Conservation (phyloP, 352 stramenopile genomes). For the Phytopythium aichiense region DNA sequence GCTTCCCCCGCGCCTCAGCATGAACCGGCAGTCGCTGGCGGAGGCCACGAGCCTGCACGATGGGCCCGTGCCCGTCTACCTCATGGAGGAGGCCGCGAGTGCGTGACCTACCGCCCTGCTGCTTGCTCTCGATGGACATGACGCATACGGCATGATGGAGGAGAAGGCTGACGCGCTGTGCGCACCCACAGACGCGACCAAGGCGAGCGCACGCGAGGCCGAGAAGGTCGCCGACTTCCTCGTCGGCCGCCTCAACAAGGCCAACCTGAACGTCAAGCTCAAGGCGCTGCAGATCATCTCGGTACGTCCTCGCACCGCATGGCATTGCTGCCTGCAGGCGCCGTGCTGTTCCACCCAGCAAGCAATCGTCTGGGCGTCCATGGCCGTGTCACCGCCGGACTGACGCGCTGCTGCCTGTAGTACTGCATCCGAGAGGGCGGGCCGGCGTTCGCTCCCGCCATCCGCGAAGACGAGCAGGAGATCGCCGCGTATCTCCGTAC, state of each 20-base stretch:
- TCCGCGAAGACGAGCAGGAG: conserved; percentile 71
- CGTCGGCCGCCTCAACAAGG: conserved; percentile 69
- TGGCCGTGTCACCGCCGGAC: not conserved
- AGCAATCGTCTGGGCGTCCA: not conserved
- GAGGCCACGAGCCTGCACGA: conserved; percentile 85
- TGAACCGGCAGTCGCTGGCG: conserved; percentile 77
- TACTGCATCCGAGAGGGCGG: conserved; percentile 75
- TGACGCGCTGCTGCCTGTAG: conserved; percentile 23
- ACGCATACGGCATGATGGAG: not conserved
- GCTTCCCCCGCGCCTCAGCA: conserved; percentile 12
- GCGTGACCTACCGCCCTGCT: conserved; percentile 12
- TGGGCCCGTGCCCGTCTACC: conserved; percentile 71
- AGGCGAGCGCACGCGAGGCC: conserved; percentile 53
- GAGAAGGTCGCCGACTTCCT: conserved; percentile 83
- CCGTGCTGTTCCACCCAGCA: too few relatives aligned
- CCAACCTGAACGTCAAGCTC: conserved; percentile 82
- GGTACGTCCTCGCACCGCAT: conserved; percentile 21
- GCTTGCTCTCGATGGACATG: not conserved
- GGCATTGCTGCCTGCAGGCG: too few relatives aligned
- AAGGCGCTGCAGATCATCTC: conserved; percentile 85
- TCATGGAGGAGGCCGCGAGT: conserved; percentile 85
- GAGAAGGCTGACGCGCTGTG: conserved; percentile 6
- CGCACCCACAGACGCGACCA: conserved; percentile 43
- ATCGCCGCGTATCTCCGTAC: conserved; percentile 67
- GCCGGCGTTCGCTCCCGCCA: conserved; percentile 47